phyloP scores from a whole-genome alignment of 2,329 filamentous ascomycete genomes.

The Sporothrix mexicana region DNA sequence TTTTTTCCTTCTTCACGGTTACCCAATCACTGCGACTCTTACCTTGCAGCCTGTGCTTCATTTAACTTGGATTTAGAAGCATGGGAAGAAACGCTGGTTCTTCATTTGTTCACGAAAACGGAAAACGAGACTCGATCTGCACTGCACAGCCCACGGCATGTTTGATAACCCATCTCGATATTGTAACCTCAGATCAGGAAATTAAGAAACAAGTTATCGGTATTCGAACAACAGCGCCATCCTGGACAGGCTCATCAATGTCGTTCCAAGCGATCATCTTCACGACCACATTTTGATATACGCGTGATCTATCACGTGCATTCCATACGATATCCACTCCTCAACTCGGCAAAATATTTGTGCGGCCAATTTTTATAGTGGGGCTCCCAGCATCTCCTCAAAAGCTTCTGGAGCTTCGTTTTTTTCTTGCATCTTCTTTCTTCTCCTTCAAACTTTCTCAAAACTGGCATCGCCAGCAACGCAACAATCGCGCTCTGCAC shows the following conservation, averaged over 20 bases:
- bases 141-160: slow-evolving; percentile 5
- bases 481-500: neutral
- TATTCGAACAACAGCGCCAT: too few species aligned
- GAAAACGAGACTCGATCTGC: neutral
- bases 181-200: too few species aligned
- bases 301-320: neutral
- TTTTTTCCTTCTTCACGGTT: neutral
- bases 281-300: neutral
- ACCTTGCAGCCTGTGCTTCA: too few species aligned
- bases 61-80: neutral
- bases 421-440: neutral
- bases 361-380: slow-evolving; percentile 29
- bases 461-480: neutral
- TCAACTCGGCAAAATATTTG: slow-evolving; percentile 31
- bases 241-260: too few species aligned
- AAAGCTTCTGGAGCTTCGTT: slow-evolving; percentile 7
- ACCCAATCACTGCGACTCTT: neutral
- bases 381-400: neutral
- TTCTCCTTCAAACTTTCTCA: neutral
- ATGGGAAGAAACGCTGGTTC: neutral
- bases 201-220: too few species aligned
- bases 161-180: neutral
- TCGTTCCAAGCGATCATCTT: too few species aligned
- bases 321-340: neutral
- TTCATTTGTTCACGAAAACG: neutral